Evolutionary conservation across 495 filamentous ascomycete genomes (phyloP), one percentile per base, ranked within the genome.

Genomic region (Amniculicola lignicola): DNA sequence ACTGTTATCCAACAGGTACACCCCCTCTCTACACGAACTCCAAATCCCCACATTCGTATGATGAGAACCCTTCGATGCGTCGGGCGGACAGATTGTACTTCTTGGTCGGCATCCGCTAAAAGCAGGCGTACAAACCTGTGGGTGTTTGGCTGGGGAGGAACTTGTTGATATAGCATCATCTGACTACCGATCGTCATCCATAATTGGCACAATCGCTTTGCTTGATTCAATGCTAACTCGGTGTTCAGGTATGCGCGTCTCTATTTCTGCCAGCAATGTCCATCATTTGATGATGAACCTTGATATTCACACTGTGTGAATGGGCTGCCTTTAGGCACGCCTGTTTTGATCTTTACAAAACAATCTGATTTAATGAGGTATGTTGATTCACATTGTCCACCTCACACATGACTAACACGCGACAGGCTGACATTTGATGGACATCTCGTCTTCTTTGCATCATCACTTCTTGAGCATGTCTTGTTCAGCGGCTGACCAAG

Each of bases 341-440:
- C 47, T 48, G 84, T 50, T 77, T 72, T 94, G 90, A 93, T 87
- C 85, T 80, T 79, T 74, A 79, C 75, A 70, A 81, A 84, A 89
- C 92, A 93, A 85, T 95, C 90, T 96, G 90, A 96, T 96, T 90
- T 94, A 94, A 93, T 93, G 88, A 92, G 88, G 87, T 91, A 76
- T 56, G 65, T 57, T 39, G 10, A 3, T 21, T 29, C n/a, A n/a
- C 47, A 18, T 14, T n/a, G 2, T 24, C 2, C 3, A 39, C n/a
- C 7, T n/a, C 29, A 33, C 29, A 33, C n/a, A 33, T n/a, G 6
- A 28, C 23, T 7, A 15, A 12, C 1, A 1, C 4, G 28, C 14
- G 2, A 18, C 39, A 70, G 68, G 55, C 69, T 69, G 68, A 71
- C 42, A 57, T 54, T 42, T 67, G 54, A 66, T 55, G 39, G 60